These are phyloP conservation scores for Tripterygium wilfordii DNA, from an alignment of 177 flowering plant species.

Conservation along the genomic window DNA sequence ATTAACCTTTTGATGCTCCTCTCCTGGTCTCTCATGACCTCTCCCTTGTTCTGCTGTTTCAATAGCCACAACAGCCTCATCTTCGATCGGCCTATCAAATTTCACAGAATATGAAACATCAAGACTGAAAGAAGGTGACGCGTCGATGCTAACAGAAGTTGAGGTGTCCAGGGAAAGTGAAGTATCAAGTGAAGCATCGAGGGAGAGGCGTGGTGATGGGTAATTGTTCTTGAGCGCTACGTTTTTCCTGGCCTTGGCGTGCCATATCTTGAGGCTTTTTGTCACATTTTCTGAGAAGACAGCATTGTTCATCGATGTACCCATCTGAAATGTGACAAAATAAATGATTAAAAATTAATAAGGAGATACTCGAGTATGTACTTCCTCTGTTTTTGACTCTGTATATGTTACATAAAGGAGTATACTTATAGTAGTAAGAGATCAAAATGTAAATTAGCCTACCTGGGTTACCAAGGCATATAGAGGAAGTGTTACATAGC, in stretches of 20 bases:
- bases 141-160: conserved; percentile 22
- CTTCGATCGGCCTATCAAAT: conserved; percentile 1
- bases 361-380: not conserved
- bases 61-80: not conserved
- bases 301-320: conserved; percentile 44
- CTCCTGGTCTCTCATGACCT: no score
- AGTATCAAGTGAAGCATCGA: conserved; percentile 11
- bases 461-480: conserved; percentile 73
- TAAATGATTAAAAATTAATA: not conserved
- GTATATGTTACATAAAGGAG: not conserved
- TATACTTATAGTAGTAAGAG: no score
- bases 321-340: conserved; percentile 41
- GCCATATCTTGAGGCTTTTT: conserved; percentile 46
- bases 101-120: conserved; percentile 14
- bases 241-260: conserved; percentile 27
- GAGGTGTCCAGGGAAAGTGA: conserved; percentile 12
- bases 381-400: not conserved
- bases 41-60: conserved; percentile 6
- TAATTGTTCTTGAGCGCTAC: conserved; percentile 13
- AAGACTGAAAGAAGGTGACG: conserved; percentile 13
- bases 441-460: conserved; percentile 5
- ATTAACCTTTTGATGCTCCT: no score
- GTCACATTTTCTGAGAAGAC: conserved; percentile 43
- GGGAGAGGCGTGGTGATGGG: conserved; percentile 1
- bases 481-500: conserved; percentile 61